Conservation (phyloP, 768 basidiomycete species). For the Podaxis sp. region DNA sequence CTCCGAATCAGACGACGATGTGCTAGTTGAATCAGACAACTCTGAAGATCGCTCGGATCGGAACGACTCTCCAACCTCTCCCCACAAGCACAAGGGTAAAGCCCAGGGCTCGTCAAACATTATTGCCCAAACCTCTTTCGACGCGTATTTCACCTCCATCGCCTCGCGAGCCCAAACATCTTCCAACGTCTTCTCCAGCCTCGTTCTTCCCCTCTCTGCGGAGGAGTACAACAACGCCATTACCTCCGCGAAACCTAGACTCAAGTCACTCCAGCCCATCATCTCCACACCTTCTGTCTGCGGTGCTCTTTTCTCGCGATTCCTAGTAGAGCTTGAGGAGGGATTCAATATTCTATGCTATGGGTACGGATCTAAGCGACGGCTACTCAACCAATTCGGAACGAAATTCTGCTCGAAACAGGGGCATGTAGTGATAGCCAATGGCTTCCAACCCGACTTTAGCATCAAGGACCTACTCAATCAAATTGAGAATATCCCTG, state of each 20-base stretch:
- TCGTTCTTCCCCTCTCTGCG: too few species aligned
- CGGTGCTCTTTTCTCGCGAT: slow-evolving; percentile 48
- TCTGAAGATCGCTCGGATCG: too few species aligned
- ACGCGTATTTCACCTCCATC: too few species aligned
- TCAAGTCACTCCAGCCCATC: slow-evolving; percentile 27
- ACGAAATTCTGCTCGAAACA: slow-evolving; percentile 43
- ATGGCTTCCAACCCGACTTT: slow-evolving; percentile 74
- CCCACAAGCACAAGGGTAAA: too few species aligned
- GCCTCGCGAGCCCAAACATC: too few species aligned
- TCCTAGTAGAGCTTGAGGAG: slow-evolving; percentile 65
- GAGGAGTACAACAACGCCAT: slow-evolving; percentile 46
- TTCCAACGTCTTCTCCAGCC: too few species aligned
- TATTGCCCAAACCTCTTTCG: too few species aligned
- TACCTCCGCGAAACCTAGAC: slow-evolving; percentile 21
- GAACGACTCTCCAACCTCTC: too few species aligned
- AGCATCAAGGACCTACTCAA: slow-evolving; percentile 52
- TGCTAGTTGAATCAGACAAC: too few species aligned
- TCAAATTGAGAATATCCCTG: slow-evolving; percentile 50
- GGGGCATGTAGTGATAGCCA: slow-evolving; percentile 74
- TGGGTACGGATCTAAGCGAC: slow-evolving; percentile 88
- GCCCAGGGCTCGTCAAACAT: too few species aligned
- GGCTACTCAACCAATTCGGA: slow-evolving; percentile 72
- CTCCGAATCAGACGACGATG: too few species aligned
- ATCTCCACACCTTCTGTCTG: slow-evolving; percentile 28
- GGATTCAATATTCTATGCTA: slow-evolving; percentile 90